Percentiles rank a stretch among this genome's conserved stretches.
These are phyloP conservation scores for Onygenales sp. DNA, from an alignment of 2,329 filamentous ascomycete genomes.

Conservation along the genomic window DNA sequence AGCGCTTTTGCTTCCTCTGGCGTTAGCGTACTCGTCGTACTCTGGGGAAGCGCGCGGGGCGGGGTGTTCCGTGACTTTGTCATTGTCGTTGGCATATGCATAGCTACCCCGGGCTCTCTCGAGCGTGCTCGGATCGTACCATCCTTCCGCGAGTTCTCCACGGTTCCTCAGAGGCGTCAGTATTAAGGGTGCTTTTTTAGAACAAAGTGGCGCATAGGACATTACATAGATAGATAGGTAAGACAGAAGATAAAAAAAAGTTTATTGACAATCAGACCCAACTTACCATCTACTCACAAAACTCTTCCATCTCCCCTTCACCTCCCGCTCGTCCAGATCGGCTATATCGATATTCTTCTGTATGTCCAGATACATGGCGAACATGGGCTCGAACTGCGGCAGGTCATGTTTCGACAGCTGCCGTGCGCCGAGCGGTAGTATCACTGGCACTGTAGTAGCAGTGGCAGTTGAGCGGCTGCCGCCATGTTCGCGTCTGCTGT, in stretches of 20 bases:
- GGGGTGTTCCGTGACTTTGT: constrained; percentile 8
- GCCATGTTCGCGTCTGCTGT: constrained; percentile 5
- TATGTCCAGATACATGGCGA: constrained; percentile 76
- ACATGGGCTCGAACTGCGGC: constrained; percentile 57
- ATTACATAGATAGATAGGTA: neutral
- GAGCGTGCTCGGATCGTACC: constrained; percentile 78
- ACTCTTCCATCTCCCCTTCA: constrained; percentile 83
- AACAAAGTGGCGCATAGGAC: neutral
- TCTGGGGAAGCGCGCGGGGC: constrained; percentile 14
- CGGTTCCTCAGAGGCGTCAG: constrained; percentile 61
- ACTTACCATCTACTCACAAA: constrained; percentile 77
- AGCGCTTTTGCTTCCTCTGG: neutral
- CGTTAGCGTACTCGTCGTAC: constrained; percentile 9
- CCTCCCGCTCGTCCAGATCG: constrained; percentile 63
- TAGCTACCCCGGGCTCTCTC: constrained; percentile 36
- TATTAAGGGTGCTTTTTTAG: constrained; percentile 6
- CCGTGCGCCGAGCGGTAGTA: constrained; percentile 58
- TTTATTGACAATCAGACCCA: constrained; percentile 4
- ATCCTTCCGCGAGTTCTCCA: constrained; percentile 75
- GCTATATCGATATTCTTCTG: constrained; percentile 69
- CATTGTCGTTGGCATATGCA: constrained; percentile 9
- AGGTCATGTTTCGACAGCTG: constrained; percentile 61
- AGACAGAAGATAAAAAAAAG: neutral
- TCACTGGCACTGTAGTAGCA: constrained; percentile 15
- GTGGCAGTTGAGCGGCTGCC: constrained; percentile 4